Evolutionary conservation across 768 basidiomycete species (phyloP).

Genomic region (Pulveroboletus sp.): DNA sequence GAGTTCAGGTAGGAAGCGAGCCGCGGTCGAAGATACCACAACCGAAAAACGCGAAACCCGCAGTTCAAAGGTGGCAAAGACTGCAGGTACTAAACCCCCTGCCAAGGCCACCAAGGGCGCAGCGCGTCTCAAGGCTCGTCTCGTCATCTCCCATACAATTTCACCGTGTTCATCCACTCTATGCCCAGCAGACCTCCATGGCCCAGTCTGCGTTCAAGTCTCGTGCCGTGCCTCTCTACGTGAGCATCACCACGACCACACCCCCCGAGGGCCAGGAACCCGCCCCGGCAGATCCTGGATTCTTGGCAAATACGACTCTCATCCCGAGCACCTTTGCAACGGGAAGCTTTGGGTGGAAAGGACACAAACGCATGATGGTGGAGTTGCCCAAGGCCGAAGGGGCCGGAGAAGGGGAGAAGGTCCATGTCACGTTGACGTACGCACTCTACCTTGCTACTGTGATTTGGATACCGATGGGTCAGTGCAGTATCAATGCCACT

Average conservation of each 20-base stretch:
- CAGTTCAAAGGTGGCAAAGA: constrained; percentile 50
- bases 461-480: background rate
- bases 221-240: constrained; percentile 65
- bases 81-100: constrained; percentile 29
- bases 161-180: background rate
- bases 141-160: background rate
- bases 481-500: constrained; percentile 67
- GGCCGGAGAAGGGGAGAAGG: constrained; percentile 51
- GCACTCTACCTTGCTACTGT: constrained; percentile 27
- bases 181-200: constrained; percentile 37
- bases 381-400: constrained; percentile 51
- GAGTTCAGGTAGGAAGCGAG: constrained; percentile 41
- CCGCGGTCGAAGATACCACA: constrained; percentile 33
- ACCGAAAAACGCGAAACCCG: constrained; percentile 36
- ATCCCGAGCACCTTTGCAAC: constrained; percentile 60
- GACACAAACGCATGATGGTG: constrained; percentile 58
- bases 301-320: constrained; percentile 53
- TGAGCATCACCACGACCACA: constrained; percentile 63
- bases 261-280: constrained; percentile 36
- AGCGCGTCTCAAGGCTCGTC: constrained; percentile 43
- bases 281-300: constrained; percentile 49
- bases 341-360: constrained; percentile 86
- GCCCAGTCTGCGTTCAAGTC: constrained; percentile 51
- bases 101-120: constrained; percentile 37
- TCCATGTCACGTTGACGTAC: constrained; percentile 71